Percentiles rank a stretch among this genome's conserved stretches.
Conservation (phyloP, 208 protist species). For the Tritrichomonas musculus region DNA sequence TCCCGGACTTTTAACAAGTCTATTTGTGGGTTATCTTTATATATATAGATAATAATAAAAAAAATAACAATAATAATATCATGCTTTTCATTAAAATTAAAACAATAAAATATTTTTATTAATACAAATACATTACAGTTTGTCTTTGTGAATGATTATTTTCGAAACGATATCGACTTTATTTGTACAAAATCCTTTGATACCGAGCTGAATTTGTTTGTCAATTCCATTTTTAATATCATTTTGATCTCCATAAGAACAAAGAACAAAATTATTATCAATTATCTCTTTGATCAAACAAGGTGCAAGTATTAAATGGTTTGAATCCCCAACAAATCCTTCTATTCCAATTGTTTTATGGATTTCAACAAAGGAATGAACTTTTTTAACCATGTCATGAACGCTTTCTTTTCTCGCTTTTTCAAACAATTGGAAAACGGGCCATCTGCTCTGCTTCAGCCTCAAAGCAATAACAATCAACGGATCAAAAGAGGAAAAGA, state of each 20-base stretch:
- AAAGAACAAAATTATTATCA: neutral
- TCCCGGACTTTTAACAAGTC: no score
- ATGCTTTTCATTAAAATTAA: no score
- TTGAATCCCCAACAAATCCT: neutral
- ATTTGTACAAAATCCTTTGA: neutral
- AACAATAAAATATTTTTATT: no score
- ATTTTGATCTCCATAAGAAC: neutral
- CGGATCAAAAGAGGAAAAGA: neutral
- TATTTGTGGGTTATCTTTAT: no score
- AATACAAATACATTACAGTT: no score
- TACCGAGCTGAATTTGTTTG: neutral
- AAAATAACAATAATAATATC: no score
- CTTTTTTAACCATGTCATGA: neutral
- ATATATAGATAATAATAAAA: no score
- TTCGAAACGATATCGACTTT: no score
- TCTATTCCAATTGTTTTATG: neutral
- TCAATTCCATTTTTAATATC: neutral
- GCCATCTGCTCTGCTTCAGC: neutral
- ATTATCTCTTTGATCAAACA: neutral
- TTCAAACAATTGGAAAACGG: neutral
- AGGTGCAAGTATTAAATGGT: neutral
- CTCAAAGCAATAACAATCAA: neutral
- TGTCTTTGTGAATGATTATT: no score
- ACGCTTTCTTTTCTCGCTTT: neutral
- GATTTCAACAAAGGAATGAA: neutral